Evolutionary conservation across 2,329 filamentous ascomycete species (phyloP), one percentile per base, ranked within the genome.

Genomic region (Thermothelomyces thermophilus): DNA sequence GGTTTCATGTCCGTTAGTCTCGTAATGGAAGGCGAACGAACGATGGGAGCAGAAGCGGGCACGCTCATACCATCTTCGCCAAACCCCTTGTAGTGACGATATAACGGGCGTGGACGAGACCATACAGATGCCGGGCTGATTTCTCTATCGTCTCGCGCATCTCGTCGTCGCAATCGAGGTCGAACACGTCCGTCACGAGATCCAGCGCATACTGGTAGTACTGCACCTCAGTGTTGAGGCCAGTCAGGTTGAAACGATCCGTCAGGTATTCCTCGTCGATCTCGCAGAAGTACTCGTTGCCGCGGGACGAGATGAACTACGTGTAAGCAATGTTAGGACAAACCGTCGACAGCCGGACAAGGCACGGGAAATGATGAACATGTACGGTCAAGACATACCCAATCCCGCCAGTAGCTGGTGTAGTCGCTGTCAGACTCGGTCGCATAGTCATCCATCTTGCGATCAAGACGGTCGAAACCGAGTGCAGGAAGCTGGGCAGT

Each of bases 201-300:
- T 98, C 93, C 40, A 98, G 80, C 14, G 93, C 93, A 80, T 98
- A 96, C 70, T 98, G 93, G 64, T 98, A 98, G 74, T 97, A 96
- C 64, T 95, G 88, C 13, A 98, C 93, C 67, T 98, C 93, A 31
- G 89, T 91, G 71, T 97, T 96, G 44, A 98, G 80, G 33, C 93
- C 93, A 0, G 93, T 98, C 54, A 98, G 76, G 71, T 98, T 98
- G 79, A 98, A 98, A 44, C 93, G 84, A 68, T 98, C 93, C 45
- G 90, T 97, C 41, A 98, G 79, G 70, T 98, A 98, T 63, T 98
- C 93, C 68, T 98, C 93, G 70, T 98, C 93, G 63, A 98, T 97
- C 67, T 98, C 93, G 79, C 93, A 98, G 64, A 97, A 98, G 72
- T 98, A 98, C 68, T 98, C 93, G 71, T 98, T 97, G 58, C 93